Evolutionary conservation across 1,284 basidiomycete genomes (phyloP), one percentile per base, ranked within the genome.

Genomic region (Tausonia pullulans): DNA sequence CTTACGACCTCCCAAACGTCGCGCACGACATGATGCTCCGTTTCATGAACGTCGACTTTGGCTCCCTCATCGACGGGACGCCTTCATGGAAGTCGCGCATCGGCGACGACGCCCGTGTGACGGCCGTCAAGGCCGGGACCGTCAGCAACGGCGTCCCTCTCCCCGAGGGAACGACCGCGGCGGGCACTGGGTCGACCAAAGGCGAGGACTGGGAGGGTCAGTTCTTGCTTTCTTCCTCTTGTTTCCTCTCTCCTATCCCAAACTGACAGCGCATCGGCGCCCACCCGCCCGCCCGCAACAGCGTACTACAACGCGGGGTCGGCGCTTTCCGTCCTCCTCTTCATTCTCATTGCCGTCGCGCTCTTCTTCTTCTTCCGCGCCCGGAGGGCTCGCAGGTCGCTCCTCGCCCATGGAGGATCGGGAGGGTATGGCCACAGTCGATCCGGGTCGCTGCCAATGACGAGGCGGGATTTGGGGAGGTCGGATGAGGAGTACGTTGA

Each of bases 11-110:
- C 10, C 95, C 94, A 0, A 81, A 90, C 64, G 84, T 87, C 45
- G 81, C 91, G 4, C 93, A 98, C 75, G 95, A 98, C 76, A 98
- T 98, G 96, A 95, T 98, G 72, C 84, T 94, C 58, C 88, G 93
- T 13, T 97, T 97, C 78, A 89, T 96, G 85, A 85, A 83, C 57
- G 84, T 94, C 64, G 87, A 98, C 77, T 88, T 94, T 70, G 82
- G 86, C 44, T 81, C 83, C 4, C 82, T 96, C 55, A 80, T 86
- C 2, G 91, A 76, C 2, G 87, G 66, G 81, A 87, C 68, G 82
- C 89, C 48, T 83, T 87, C 50, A 75, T 79, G 72, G 83, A 87
- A 88, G 6, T 90, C 87, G 67, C 82, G 82, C 46, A 80, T 95
- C 27, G 93, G 90, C 10, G 79, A 80, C 48, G 79, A 84, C 56